Percentiles rank a stretch among this genome's conserved stretches.
These are phyloP conservation scores for Arabidopsis arenosa DNA, from an alignment of 345 rosid species.

Conservation along the genomic window DNA sequence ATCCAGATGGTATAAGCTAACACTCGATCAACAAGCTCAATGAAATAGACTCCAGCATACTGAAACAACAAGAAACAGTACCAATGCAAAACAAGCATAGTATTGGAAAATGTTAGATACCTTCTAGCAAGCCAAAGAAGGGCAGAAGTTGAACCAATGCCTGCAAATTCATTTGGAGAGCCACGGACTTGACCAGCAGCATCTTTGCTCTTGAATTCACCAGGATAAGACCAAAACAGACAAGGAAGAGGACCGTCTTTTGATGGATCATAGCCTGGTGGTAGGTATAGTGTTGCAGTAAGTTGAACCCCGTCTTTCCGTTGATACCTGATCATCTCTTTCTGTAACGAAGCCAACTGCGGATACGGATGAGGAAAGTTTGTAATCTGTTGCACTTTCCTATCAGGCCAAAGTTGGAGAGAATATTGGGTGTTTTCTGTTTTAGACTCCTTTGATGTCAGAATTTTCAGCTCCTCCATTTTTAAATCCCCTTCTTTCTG, in stretches of 20 bases:
- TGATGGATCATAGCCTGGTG: slow-evolving; percentile 87
- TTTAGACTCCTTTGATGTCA: slow-evolving; percentile 94
- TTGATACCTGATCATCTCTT: slow-evolving; percentile 96
- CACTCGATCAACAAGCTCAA: slow-evolving; percentile 27
- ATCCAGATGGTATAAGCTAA: slow-evolving; percentile 25
- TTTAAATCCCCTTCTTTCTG: slow-evolving; percentile 72
- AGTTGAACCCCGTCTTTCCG: slow-evolving; percentile 97
- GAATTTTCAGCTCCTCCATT: slow-evolving; percentile 73
- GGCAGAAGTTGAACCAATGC: slow-evolving; percentile 93
- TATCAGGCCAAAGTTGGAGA: slow-evolving; percentile 86
- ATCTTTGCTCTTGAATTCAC: slow-evolving; percentile 99
- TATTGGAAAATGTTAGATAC: slow-evolving; percentile 48
- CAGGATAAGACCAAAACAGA: slow-evolving; percentile 95
- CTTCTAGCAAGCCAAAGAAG: slow-evolving; percentile 99
- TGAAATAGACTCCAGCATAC: slow-evolving; percentile 11
- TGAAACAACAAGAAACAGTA: slow-evolving; percentile 24
- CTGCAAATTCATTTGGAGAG: slow-evolving; percentile 97
- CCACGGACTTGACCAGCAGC: slow-evolving; percentile 99
- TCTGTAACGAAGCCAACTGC: slow-evolving; percentile 86
- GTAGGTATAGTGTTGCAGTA: slow-evolving; percentile 91
- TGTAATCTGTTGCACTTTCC: slow-evolving; percentile 78
- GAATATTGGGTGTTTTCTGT: slow-evolving; percentile 92
- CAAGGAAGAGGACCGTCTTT: slow-evolving; percentile 97
- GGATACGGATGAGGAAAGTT: slow-evolving; percentile 97
- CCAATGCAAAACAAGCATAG: slow-evolving; percentile 12